Conservation (phyloP, 78 protist genomes). For the Dictyostelium brefeldianum region DNA sequence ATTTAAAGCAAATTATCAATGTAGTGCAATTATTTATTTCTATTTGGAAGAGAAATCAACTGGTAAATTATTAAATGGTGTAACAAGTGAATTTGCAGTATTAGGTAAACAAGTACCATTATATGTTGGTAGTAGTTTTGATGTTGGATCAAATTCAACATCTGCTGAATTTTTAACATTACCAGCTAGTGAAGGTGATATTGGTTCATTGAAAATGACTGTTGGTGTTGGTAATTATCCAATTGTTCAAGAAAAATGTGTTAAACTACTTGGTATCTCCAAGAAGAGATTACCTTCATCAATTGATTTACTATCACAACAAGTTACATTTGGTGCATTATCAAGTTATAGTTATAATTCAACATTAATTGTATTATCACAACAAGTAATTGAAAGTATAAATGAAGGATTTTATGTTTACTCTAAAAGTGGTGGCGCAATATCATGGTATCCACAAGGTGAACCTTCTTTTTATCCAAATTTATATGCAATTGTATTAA, state of each 20-base stretch:
- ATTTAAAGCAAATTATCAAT: slow-evolving; percentile 4
- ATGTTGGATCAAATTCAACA: slow-evolving; percentile 1
- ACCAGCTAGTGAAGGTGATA: slow-evolving; percentile 33
- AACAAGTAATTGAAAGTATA: slow-evolving; percentile 21
- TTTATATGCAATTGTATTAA: slow-evolving; percentile 25
- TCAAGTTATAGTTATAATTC: slow-evolving; percentile 30
- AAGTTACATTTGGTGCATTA: slow-evolving; percentile 65
- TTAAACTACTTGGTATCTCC: not conserved
- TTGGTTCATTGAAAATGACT: slow-evolving; percentile 26
- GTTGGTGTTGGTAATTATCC: slow-evolving; percentile 71
- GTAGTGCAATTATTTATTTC: not conserved
- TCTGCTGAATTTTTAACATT: not conserved
- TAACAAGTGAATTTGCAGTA: not conserved
- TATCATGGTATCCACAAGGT: slow-evolving; percentile 47
- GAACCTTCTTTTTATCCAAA: slow-evolving; percentile 35
- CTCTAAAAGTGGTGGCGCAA: not conserved
- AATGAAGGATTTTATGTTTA: slow-evolving; percentile 3
- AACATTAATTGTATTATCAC: slow-evolving; percentile 31
- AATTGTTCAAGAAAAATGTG: slow-evolving; percentile 28
- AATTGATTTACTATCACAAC: slow-evolving; percentile 60
- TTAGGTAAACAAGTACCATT: slow-evolving; percentile 45
- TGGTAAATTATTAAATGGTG: slow-evolving; percentile 9
- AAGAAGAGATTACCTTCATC: slow-evolving; percentile 38
- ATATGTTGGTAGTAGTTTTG: slow-evolving; percentile 49
- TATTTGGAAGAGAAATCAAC: slow-evolving; percentile 7